phyloP scores from a whole-genome alignment of 192 early-diverging fungal genomes.

The Coemansia furcata region DNA sequence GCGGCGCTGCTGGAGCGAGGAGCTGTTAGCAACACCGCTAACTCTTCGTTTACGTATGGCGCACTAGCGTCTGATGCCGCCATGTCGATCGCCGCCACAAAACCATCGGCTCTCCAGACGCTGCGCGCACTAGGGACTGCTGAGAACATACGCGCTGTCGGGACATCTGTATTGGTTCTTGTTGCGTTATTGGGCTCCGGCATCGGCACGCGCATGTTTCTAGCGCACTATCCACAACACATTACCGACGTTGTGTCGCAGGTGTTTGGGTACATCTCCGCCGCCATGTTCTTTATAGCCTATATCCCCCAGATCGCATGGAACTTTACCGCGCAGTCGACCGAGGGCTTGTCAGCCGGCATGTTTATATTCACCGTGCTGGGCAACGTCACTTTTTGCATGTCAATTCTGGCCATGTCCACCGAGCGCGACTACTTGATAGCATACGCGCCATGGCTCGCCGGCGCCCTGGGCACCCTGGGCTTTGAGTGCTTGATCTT shows the following conservation, averaged over 20 bases:
- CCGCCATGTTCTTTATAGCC: constrained; percentile 65
- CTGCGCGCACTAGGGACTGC: constrained; percentile 17
- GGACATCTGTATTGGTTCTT: constrained; percentile 21
- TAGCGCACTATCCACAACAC: constrained; percentile 39
- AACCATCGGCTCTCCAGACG: constrained; percentile 1
- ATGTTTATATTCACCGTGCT: constrained; percentile 84
- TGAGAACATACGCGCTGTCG: constrained; percentile 23
- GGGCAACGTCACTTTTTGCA: constrained; percentile 64
- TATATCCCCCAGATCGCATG: constrained; percentile 82
- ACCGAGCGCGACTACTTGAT: constrained; percentile 40
- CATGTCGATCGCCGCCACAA: constrained; percentile 2
- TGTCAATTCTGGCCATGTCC: constrained; percentile 39
- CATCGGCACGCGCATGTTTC: constrained; percentile 23
- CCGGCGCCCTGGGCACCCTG: constrained; percentile 46
- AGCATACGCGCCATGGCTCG: constrained; percentile 47
- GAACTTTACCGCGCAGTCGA: constrained; percentile 68
- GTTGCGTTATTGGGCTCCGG: constrained; percentile 11
- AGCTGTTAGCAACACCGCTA: background rate
- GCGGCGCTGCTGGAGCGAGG: constrained; percentile 40
- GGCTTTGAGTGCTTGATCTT: constrained; percentile 43
- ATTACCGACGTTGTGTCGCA: constrained; percentile 56
- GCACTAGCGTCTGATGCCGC: background rate
- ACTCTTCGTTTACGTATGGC: constrained; percentile 14
- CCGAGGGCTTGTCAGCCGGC: constrained; percentile 73
- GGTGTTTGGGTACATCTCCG: constrained; percentile 72